These are phyloP conservation scores for Arctium lappa DNA, from an alignment of 129 eudicot species.

Conservation along the genomic window DNA sequence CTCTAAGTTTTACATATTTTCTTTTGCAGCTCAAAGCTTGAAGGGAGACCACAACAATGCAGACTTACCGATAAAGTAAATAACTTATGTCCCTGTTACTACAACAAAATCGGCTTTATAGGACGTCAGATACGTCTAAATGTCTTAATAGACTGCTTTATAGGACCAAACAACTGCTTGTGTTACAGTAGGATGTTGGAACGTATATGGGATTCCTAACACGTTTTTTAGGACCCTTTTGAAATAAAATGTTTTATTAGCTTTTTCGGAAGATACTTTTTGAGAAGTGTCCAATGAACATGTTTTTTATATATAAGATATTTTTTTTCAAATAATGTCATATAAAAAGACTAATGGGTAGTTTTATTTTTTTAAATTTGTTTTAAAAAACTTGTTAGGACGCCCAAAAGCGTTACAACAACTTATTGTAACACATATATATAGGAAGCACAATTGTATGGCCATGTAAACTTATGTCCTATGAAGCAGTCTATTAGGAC, in stretches of 20 bases:
- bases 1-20: not conserved
- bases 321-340: not conserved
- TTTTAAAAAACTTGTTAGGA: not conserved
- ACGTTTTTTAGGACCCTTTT: not conserved
- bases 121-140: not conserved
- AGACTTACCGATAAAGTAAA: constrained; percentile 89
- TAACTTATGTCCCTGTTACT: not conserved
- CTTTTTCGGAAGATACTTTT: not conserved
- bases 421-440: too few relatives aligned
- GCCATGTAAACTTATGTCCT: not conserved
- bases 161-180: not conserved
- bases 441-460: not conserved
- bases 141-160: too few relatives aligned
- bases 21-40: constrained; percentile 76
- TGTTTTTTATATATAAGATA: not conserved
- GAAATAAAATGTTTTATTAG: not conserved
- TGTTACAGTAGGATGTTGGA: not conserved
- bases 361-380: not conserved
- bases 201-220: not conserved
- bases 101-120: not conserved
- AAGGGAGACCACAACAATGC: constrained; percentile 78
- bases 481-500: not conserved
- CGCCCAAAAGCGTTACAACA: not conserved
- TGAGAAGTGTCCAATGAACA: not conserved
- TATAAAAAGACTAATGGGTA: not conserved